Conservation (phyloP, 371 early-diverging fungal genomes). For the Zancudomyces culisetae region DNA sequence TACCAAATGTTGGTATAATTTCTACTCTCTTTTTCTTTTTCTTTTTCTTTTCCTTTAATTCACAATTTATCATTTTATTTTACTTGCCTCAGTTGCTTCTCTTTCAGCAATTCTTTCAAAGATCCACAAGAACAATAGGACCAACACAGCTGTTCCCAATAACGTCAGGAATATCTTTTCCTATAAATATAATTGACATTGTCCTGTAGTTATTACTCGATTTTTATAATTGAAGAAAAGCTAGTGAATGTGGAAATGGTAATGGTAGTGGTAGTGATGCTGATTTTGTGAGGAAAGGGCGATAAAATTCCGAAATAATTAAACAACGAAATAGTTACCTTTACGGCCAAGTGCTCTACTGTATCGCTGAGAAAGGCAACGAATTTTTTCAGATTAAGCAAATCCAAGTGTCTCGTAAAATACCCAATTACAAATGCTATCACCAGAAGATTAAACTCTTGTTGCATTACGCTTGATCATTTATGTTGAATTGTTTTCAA, state of each 20-base stretch:
- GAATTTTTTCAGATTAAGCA: constrained; percentile 21
- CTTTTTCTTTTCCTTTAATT: too few species aligned
- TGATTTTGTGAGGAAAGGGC: not conserved
- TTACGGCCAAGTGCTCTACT: constrained; percentile 16
- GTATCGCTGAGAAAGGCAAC: constrained; percentile 7
- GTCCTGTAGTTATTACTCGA: too few species aligned
- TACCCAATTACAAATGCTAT: constrained; percentile 24
- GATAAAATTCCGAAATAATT: not conserved
- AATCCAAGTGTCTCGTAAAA: constrained; percentile 24
- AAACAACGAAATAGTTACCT: constrained; percentile 3
- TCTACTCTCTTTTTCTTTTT: too few species aligned
- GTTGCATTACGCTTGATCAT: too few species aligned
- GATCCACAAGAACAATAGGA: constrained; percentile 16
- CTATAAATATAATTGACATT: not conserved
- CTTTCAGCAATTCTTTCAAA: constrained; percentile 18
- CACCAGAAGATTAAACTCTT: constrained; percentile 21
- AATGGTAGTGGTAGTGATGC: not conserved
- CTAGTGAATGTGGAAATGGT: too few species aligned
- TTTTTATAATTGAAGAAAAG: too few species aligned
- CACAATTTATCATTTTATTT: too few species aligned
- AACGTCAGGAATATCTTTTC: constrained; percentile 5
- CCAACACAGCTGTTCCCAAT: constrained; percentile 6
- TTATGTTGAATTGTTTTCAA: too few species aligned
- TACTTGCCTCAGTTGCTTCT: constrained; percentile 14
- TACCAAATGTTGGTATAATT: too few species aligned